phyloP scores from a whole-genome alignment of 2,329 filamentous ascomycete genomes.

The Aspergillus fructus region DNA sequence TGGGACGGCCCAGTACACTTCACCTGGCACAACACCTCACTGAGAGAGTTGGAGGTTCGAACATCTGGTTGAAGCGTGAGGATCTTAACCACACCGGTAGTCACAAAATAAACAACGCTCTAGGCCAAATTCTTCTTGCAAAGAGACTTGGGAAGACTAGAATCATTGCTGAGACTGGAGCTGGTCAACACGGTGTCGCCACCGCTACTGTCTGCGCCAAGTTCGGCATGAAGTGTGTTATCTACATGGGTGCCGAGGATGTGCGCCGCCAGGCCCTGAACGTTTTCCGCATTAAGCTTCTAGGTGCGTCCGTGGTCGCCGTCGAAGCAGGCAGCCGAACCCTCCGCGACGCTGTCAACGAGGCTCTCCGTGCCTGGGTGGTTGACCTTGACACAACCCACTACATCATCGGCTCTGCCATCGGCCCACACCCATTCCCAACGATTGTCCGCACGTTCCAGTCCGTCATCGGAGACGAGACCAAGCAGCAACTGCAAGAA shows the following conservation, averaged over 20 bases:
- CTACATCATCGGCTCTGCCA: constrained; percentile 97
- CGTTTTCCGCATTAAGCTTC: constrained; percentile 96
- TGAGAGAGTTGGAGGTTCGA: constrained; percentile 84
- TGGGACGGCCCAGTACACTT: constrained; percentile 89
- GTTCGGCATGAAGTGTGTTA: constrained; percentile 96
- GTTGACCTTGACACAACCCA: constrained; percentile 89
- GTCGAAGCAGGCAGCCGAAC: constrained; percentile 88
- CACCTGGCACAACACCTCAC: constrained; percentile 88
- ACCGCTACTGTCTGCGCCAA: constrained; percentile 97
- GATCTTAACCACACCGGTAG: constrained; percentile 97
- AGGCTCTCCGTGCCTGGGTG: constrained; percentile 92
- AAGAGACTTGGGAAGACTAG: constrained; percentile 86
- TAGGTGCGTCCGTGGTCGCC: constrained; percentile 87
- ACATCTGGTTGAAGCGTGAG: constrained; percentile 97
- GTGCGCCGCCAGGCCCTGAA: constrained; percentile 94
- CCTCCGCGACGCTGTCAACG: constrained; percentile 86
- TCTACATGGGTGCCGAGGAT: constrained; percentile 98
- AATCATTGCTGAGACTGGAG: constrained; percentile 97
- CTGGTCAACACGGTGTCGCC: constrained; percentile 95
- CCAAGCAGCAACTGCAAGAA: constrained; percentile 84
- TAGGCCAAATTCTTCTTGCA: constrained; percentile 88
- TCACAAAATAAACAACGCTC: constrained; percentile 99
- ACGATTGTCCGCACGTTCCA: constrained; percentile 97
- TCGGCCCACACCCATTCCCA: constrained; percentile 95
- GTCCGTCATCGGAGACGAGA: constrained; percentile 92